phyloP scores from a whole-genome alignment of 768 basidiomycete genomes.

The Lentinula lateritia region DNA sequence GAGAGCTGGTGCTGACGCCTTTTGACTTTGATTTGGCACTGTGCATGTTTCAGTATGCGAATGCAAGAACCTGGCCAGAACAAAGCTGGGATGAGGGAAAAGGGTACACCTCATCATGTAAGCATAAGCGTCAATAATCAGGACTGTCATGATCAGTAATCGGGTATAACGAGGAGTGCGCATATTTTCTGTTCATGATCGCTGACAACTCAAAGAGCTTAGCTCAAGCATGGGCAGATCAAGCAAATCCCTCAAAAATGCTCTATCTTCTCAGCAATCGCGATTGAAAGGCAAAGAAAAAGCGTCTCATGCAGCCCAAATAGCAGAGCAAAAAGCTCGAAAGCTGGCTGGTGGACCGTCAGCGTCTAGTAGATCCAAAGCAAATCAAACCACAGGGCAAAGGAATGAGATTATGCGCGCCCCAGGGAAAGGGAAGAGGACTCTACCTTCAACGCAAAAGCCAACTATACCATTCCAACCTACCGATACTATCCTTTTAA shows the following conservation, averaged over 20 bases:
- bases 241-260: constrained; percentile 59
- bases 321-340: constrained; percentile 24
- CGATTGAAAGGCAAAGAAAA: constrained; percentile 60
- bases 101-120: too few species aligned
- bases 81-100: not conserved
- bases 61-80: not conserved
- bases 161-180: too few species aligned
- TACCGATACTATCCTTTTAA: constrained; percentile 64
- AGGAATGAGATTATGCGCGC: not conserved
- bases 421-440: not conserved
- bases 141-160: too few species aligned
- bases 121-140: not conserved
- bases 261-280: constrained; percentile 65
- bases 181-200: too few species aligned
- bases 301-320: constrained; percentile 45
- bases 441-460: constrained; percentile 17
- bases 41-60: constrained; percentile 16
- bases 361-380: constrained; percentile 24
- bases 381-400: constrained; percentile 23
- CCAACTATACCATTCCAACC: constrained; percentile 60
- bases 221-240: constrained; percentile 32
- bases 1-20: constrained; percentile 68
- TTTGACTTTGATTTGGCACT: constrained; percentile 59
- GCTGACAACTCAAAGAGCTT: too few species aligned
- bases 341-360: constrained; percentile 7